Evolutionary conservation across 2,329 filamentous ascomycete genomes (phyloP).

Genomic region (Acephala macrosclerotiorum): DNA sequence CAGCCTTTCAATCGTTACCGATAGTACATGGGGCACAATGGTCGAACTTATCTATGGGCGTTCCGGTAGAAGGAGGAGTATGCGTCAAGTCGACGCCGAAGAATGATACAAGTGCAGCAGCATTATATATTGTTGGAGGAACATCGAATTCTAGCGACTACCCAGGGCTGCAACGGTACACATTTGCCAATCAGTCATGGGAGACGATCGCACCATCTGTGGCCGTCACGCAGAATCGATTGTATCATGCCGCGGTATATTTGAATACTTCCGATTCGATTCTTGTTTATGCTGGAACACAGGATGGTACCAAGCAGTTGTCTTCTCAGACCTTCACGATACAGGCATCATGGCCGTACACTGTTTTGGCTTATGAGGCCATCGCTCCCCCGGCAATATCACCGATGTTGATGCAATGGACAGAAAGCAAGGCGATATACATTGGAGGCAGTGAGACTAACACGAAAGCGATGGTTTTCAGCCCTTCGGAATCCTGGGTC

Average conservation of each 20-base stretch:
- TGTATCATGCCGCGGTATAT: conserved; percentile 79
- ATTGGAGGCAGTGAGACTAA: conserved; percentile 75
- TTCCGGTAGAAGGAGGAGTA: conserved; percentile 74
- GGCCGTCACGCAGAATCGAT: conserved; percentile 61
- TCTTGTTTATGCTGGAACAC: conserved; percentile 80
- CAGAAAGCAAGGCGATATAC: conserved; percentile 73
- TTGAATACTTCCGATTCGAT: conserved; percentile 75
- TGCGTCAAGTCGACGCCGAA: conserved; percentile 76
- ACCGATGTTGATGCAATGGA: conserved; percentile 80
- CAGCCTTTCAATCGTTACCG: conserved; percentile 77
- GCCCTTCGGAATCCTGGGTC: conserved; percentile 67
- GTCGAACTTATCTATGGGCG: conserved; percentile 69
- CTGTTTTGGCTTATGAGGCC: conserved; percentile 64
- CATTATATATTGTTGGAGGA: conserved; percentile 85
- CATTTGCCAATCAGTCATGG: conserved; percentile 64
- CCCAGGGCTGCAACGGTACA: conserved; percentile 76
- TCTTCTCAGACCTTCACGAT: conserved; percentile 82
- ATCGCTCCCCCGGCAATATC: conserved; percentile 67
- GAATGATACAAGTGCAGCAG: conserved; percentile 63
- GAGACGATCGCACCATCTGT: conserved; percentile 56
- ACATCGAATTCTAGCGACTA: conserved; percentile 62
- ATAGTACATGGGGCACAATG: conserved; percentile 76
- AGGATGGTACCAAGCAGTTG: conserved; percentile 61
- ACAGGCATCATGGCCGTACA: conserved; percentile 68
- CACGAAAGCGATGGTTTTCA: conserved; percentile 76